Percentiles rank a stretch among this genome's conserved stretches.
These are phyloP conservation scores for Eimeria falciformis DNA, from an alignment of 169 alveolate genomes.

Conservation along the genomic window DNA sequence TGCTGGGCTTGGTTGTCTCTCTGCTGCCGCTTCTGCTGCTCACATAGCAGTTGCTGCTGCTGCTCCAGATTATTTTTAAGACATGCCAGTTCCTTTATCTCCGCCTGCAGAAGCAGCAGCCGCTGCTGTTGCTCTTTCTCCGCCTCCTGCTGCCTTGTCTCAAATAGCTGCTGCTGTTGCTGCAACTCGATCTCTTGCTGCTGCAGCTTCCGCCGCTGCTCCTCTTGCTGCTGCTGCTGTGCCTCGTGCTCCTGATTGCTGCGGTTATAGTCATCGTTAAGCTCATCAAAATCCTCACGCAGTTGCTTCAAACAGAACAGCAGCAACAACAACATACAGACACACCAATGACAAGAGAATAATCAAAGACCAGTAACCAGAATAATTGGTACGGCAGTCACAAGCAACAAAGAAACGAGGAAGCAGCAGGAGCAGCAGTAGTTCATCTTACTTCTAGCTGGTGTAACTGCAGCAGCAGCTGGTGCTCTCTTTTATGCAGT, in stretches of 20 bases:
- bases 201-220: slow-evolving; percentile 21
- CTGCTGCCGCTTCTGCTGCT: slow-evolving; percentile 50
- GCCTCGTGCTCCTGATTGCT: slow-evolving; percentile 39
- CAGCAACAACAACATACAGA: background rate
- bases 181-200: slow-evolving; percentile 32
- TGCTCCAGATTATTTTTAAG: background rate
- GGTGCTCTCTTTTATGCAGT: slow-evolving; percentile 26
- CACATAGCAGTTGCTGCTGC: slow-evolving; percentile 4
- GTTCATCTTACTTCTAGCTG: background rate
- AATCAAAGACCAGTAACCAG: background rate
- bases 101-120: background rate
- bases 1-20: background rate
- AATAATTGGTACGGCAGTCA: too few species aligned
- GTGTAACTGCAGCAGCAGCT: slow-evolving; percentile 37
- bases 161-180: slow-evolving; percentile 56
- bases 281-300: slow-evolving; percentile 35
- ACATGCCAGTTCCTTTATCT: background rate
- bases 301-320: slow-evolving; percentile 9
- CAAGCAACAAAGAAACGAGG: too few species aligned
- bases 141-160: background rate
- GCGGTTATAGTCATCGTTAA: slow-evolving; percentile 29
- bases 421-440: background rate
- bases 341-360: background rate
- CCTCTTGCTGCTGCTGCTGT: slow-evolving; percentile 20
- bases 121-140: slow-evolving; percentile 24